Percentiles rank a stretch among this genome's conserved stretches.
Conservation (phyloP, 345 rosid species). For the Rhizophora apiculata region DNA sequence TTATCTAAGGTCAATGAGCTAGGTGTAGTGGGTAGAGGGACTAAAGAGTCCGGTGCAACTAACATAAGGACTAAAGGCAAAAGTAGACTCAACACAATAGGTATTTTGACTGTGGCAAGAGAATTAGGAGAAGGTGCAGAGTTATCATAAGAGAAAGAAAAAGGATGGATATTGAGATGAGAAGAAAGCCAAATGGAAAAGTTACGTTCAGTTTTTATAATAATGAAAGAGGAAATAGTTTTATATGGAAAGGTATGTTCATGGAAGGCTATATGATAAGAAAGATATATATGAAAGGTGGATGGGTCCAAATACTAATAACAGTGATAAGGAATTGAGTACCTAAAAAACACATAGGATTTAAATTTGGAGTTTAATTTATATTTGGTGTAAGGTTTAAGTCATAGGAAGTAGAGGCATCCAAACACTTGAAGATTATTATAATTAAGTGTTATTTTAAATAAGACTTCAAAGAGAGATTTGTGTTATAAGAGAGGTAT, state of each 20-base stretch:
- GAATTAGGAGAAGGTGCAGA: not conserved
- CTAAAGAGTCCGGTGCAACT: too few relatives aligned
- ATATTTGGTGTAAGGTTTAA: not conserved
- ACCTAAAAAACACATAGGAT: not conserved
- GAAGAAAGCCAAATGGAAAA: too few relatives aligned
- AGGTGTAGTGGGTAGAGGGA: too few relatives aligned
- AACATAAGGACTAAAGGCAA: too few relatives aligned
- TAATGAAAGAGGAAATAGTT: not conserved
- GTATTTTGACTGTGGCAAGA: too few relatives aligned
- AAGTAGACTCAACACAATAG: too few relatives aligned
- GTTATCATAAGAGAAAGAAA: not conserved
- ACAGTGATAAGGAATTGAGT: not conserved
- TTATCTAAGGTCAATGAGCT: too few relatives aligned
- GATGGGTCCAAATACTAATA: not conserved
- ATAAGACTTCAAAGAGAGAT: not conserved
- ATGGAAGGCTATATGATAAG: not conserved
- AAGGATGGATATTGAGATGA: too few relatives aligned
- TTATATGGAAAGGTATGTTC: not conserved
- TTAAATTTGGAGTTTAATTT: not conserved
- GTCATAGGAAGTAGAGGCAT: not conserved
- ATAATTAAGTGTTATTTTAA: not conserved
- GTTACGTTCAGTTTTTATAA: not conserved
- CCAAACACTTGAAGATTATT: not conserved
- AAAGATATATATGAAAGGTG: not conserved
- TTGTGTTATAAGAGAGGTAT: not conserved